Base-by-base conservation (phyloP, 257 asterid species). In the Solanum piurae region DNA sequence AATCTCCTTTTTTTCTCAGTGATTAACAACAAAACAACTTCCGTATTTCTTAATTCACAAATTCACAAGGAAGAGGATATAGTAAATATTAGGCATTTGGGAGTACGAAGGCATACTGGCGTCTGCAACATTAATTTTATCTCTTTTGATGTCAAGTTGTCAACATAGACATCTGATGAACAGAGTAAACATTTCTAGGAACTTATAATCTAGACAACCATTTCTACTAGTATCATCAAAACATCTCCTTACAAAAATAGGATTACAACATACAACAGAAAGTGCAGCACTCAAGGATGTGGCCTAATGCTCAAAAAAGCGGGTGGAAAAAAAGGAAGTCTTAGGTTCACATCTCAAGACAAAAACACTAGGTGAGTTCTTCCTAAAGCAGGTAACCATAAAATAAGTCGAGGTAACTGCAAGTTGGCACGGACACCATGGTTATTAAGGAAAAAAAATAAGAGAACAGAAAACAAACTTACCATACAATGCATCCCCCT, bases 401-500 rank as follows among this genome's bases (percentile, higher is more conserved):
- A 0, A 31, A 69, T 69, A 1, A 69, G 38, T 29, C 3, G 38
- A 69, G 38, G 76, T 29, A 7, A 0, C 0, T 14, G 23, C 23
- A 69, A 69, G 34, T 69, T 69, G 75, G 76, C 76, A 6, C 0
- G 0, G 23, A 69, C 38, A 31, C 38, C 40, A 31, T 31, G 40
- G n/a, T 29, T 29, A 69, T 0, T 7, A 31, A 13, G 38, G 8
- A 0, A 0, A 13, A 69, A 69, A 29, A 2, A 31, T 69, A 69
- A 0, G 64, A 4, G 29, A 66, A 85, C 62, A 85, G 40, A 85
- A 73, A 76, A 77, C 46, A 80, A 27, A 44, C 86, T 79, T 68
- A 86, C 88, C 88, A 88, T 88, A 64, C 55, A 88, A 64, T 27
- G 90, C 88, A 86, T 86, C 90, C n/a, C 90, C 90, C 68, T 86